Base-by-base conservation (phyloP, 352 stramenopile species). In the Pythium sp. region DNA sequence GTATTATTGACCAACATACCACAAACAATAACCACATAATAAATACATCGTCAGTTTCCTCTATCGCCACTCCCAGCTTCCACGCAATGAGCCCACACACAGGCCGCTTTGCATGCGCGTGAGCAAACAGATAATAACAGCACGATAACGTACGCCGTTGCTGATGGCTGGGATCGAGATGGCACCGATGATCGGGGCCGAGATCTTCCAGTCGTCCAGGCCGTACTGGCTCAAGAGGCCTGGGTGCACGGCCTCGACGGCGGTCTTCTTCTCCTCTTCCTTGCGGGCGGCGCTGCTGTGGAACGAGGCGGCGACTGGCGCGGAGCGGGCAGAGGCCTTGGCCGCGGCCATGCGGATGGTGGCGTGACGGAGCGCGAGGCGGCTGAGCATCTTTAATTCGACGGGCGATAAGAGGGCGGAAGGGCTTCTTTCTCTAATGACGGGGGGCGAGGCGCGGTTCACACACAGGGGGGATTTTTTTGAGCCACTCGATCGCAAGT, bases 161-260 rank as follows among this genome's bases (percentile, higher is more conserved):
- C 81, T 90, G 70, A 95, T 80, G 41, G 78, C 68, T 53, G 87
- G 87, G 67, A 95, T 92, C 46, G 87, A 73, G 57, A 93, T 73
- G 38, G 87, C 87, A 54, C 77, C 82, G 55, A 84, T 77, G 63
- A 95, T 84, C 53, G 87, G 87, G 64, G 77, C 74, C 73, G 82
- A 91, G 77, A 95, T 85, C 81, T 93, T 93, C 82, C 84, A 92
- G 78, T 95, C 87, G 63, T 91, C 84, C 43, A 95, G 76, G 11
- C 87, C 87, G 62, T 75, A 85, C 71, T 89, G 73, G 36, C 80
- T 65, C 64, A 95, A 74, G 41, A 93, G 65, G 11, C 85, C 82
- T 61, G 82, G 75, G 58, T 82, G 82, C 30, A 74, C 72, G 53
- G 83, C 68, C 9, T 70, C 49, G 46, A 76, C 79, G 41, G 75